These are phyloP conservation scores for Bruguiera sexangula DNA, from an alignment of 345 rosid genomes.

Conservation along the genomic window DNA sequence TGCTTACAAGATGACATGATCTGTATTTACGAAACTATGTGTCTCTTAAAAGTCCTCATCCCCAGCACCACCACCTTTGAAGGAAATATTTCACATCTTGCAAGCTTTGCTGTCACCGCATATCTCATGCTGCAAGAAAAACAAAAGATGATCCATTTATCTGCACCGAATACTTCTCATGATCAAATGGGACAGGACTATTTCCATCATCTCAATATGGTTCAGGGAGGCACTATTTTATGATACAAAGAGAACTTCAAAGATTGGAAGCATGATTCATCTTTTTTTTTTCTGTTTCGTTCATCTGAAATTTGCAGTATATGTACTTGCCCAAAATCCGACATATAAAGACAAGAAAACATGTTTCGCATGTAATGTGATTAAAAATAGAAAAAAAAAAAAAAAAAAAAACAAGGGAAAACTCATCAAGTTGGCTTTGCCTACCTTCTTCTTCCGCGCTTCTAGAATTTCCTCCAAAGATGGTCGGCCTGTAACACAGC, in stretches of 20 bases:
- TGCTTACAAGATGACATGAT: too few species aligned
- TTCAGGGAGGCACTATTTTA: too few species aligned
- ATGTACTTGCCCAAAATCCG: neutral
- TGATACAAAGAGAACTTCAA: too few species aligned
- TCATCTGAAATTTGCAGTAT: neutral
- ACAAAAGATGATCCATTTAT: neutral
- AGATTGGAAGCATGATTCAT: too few species aligned
- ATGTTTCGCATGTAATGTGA: neutral
- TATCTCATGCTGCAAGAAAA: slow-evolving; percentile 45
- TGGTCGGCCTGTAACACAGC: slow-evolving; percentile 61
- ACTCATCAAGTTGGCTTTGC: neutral
- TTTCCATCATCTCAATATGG: too few species aligned
- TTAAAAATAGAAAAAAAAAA: neutral
- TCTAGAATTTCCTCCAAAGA: slow-evolving; percentile 60
- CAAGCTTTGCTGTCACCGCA: slow-evolving; percentile 49
- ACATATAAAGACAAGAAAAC: neutral
- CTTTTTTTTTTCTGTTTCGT: too few species aligned
- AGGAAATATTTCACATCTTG: slow-evolving; percentile 39
- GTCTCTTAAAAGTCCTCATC: neutral
- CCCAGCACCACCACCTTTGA: neutral
- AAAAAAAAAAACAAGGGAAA: neutral
- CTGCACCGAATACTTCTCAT: neutral
- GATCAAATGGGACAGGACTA: too few species aligned
- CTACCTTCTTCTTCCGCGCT: slow-evolving; percentile 62
- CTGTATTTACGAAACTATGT: too few species aligned